Base-by-base conservation (phyloP, 2,329 filamentous ascomycete species). In the Aspergillus nomiae region DNA sequence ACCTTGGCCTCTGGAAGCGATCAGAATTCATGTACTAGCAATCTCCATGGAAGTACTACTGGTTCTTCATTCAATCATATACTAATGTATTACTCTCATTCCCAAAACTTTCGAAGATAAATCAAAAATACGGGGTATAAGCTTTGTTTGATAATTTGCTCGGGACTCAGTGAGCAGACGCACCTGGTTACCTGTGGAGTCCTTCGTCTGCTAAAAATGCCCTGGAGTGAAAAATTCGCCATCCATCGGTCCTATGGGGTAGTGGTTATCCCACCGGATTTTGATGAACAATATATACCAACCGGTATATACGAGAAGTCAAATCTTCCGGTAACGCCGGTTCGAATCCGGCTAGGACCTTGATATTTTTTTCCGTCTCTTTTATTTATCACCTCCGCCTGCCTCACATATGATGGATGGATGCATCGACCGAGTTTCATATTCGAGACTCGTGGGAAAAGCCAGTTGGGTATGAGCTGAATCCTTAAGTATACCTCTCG, bases 151-250 rank as follows among this genome's bases (percentile, higher is more conserved):
- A 41, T 9, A n/a, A n/a, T 41, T 9, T 0, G 19, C 19, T 10
- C 7, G 8, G 4, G 8, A n/a, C 10, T 19, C 7, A 4, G 4
- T 8, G 4, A 41, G 38, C 3, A n/a, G n/a, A 2, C 1, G 19
- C 7, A 16, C 14, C 1, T 34, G 32, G 11, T 0, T 14, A 2
- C 4, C 5, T 0, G 16, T 6, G 5, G 34, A 10, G 19, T 16
- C 10, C 4, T 1, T 3, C 0, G 19, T 41, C 9, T 19, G 8
- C 19, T 16, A 41, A 41, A 41, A 4, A 2, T 9, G 7, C 1
- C 8, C 38, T 9, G 7, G 6, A 8, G 8, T 0, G 3, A 41
- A 0, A n/a, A 41, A 4, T 41, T n/a, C 7, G 38, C 7, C 38
- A 10, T 41, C 38, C 38, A n/a, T 41, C 3, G 38, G 38, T 41